Evolutionary conservation across 164 flowering plant species (phyloP), one percentile per base, ranked within the genome.

Genomic region (Nymphaea thermarum): DNA sequence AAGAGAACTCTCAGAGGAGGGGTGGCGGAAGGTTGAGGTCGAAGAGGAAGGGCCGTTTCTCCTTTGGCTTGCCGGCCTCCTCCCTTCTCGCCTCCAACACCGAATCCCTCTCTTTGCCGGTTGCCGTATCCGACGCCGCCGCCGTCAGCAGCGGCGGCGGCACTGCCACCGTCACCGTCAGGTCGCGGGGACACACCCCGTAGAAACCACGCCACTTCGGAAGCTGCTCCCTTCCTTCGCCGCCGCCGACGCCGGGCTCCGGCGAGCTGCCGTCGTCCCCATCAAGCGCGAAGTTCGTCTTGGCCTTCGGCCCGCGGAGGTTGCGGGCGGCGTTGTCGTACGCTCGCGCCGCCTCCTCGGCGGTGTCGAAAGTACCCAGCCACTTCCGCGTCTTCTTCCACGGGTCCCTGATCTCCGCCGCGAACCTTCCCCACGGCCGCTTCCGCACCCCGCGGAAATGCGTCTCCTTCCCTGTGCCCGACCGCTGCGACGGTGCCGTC

Each of bases 21-120:
- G 87, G 87, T 42, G 87, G 77, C 51, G 85, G 87, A 0, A 74
- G 74, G 65, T 84, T 84, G 60, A 84, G 83, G 68, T 84, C 87
- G 71, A 84, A 82, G 68, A 70, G 68, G n/a, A 82, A 66, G 36
- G 85, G 85, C 57, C 78, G 79, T 76, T 81, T 80, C 78, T 73
- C 77, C 44, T 61, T 73, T 15, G 57, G 17, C 66, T 18, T 63
- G 65, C 44, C 66, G 41, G 43, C 67, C 66, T 66, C 71, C 73
- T 69, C 72, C 80, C 43, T 72, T 65, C 75, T 70, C 80, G 53
- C 62, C 68, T 64, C 69, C 65, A 62, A 73, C 70, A 44, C 72
- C 77, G 17, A 72, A 67, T 65, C 77, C 83, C 57, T 10, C 12
- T 55, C 60, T 8, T 16, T 8, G 60, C 16, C 16, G 16, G 60